Base-by-base conservation (phyloP, 768 basidiomycete species). In the Pleurotus giganteus region DNA sequence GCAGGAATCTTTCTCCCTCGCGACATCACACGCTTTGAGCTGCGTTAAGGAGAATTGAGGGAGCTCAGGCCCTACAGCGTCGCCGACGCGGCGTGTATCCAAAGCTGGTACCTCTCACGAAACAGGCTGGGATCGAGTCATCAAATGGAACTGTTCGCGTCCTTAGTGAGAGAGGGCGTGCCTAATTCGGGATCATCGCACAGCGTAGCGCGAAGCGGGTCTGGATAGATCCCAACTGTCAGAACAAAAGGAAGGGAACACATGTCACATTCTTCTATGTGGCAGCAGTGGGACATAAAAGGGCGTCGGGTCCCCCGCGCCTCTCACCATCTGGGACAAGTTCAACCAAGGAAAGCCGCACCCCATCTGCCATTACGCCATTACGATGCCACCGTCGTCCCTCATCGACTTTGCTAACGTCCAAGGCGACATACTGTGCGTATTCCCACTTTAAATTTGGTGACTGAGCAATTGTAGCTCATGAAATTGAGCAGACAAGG, bases 341-440 rank as follows among this genome's bases (percentile, higher is more conserved):
- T 11, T n/a, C n/a, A n/a, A n/a, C n/a, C n/a, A n/a, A n/a, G n/a
- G n/a, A 34, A 15, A 8, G 32, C 32, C 15, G 32, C 8, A 34
- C 32, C 15, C 32, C 8, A 7, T 34, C 15, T 34, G 7, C 8
- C 15, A 7, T 34, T 8, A 24, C 42, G 9, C 15, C 23, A 44
- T 32, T 11, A 54, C 37, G 41, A 65, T 63, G 64, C 58, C 60
- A n/a, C 7, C 32, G 15, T 55, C 66, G 5, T n/a, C 54, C 24
- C 8, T 54, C 15, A 64, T 76, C 47, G 61, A 77, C 57, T 70
- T 77, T 32, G 60, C 65, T 34, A 74, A 79, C 57, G 74, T 78
- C 53, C 78, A 80, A 58, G 76, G 77, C 23, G 77, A 80, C 55
- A 70, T 80, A 44, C 61, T 80, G 78, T 77, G 61, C 54, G 75